Base-by-base conservation (phyloP, 2,329 filamentous ascomycete genomes). In the Apiospora koreana region DNA sequence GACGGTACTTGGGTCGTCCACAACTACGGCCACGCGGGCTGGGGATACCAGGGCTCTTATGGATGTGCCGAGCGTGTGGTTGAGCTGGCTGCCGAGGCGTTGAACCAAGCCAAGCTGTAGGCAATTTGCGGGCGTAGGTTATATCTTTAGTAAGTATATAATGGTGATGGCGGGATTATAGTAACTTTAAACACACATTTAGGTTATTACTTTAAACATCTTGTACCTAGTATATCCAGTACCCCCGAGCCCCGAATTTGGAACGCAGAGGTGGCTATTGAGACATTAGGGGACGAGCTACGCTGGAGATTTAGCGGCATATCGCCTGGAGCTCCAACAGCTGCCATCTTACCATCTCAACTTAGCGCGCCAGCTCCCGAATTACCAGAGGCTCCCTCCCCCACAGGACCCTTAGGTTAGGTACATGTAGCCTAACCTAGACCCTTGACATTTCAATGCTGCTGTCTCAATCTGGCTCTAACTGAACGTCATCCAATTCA, bases 1-100 rank as follows among this genome's bases (percentile, higher is more conserved):
- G 90, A 88, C 8, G 86, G 88, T 3, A 87, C 80, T 2, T 85
- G 87, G 80, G 87, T 94, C n/a, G 91, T 96, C 69, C 93, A 95
- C 79, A 93, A 94, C 76, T 95, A 95, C 75, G 93, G 93, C 0
- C 92, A 94, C 79, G 91, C 89, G 1, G 93, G 93, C 1, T 94
- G 92, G 86, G 94, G 94, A 14, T 97, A 89, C 71, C 88, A 90
- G 77, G 87, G 86, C 1, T 88, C 79, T 2, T 95, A 92, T 80
- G 93, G 93, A 1, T 94, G 92, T 79, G 89, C 92, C 0, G 85
- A 91, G 76, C 84, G 86, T 43, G 91, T 90, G 0, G 86, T 92
- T 2, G 86, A 89, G 79, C 81, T 95, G 79, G 91, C 94, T 7
- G 86, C 88, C 58, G 88, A 92, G 79, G 86, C 95, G 23, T 64